These are phyloP conservation scores for Bacidia gigantensis DNA, from an alignment of 495 filamentous ascomycete species.

Conservation along the genomic window DNA sequence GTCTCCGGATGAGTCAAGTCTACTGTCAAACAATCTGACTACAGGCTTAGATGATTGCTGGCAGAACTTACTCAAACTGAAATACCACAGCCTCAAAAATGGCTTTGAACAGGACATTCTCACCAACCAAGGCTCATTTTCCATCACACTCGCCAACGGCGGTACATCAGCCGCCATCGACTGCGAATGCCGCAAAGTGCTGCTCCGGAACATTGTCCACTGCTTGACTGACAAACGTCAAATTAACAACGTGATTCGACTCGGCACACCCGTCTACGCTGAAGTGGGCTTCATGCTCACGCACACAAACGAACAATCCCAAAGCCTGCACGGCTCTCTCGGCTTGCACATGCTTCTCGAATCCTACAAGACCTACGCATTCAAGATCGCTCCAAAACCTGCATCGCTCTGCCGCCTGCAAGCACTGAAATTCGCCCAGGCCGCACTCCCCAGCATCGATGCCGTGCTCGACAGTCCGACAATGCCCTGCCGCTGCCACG, in stretches of 20 bases:
- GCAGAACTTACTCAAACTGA: slow-evolving; percentile 1
- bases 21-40: not conserved
- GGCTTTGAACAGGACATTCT: not conserved
- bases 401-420: slow-evolving; percentile 15
- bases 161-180: slow-evolving; percentile 5
- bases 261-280: slow-evolving; percentile 14
- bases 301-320: slow-evolving; percentile 1
- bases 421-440: slow-evolving; percentile 17
- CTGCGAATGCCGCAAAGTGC: slow-evolving; percentile 6
- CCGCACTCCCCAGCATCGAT: slow-evolving; percentile 7
- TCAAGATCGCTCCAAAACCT: not conserved
- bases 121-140: not conserved
- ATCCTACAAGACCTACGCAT: slow-evolving; percentile 12
- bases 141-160: slow-evolving; percentile 6
- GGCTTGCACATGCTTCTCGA: slow-evolving; percentile 16
- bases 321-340: slow-evolving; percentile 13
- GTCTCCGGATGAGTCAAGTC: not conserved
- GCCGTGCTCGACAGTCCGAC: slow-evolving; percentile 12
- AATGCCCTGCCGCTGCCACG: slow-evolving; percentile 19
- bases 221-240: slow-evolving; percentile 4
- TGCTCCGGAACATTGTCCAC: slow-evolving; percentile 15
- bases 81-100: not conserved
- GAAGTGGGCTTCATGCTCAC: slow-evolving; percentile 16
- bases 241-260: slow-evolving; percentile 8
- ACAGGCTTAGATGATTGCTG: slow-evolving; percentile 4